Evolutionary conservation across 2,329 filamentous ascomycete species (phyloP), one percentile per base, ranked within the genome.

Genomic region (Xylariaceae sp.): DNA sequence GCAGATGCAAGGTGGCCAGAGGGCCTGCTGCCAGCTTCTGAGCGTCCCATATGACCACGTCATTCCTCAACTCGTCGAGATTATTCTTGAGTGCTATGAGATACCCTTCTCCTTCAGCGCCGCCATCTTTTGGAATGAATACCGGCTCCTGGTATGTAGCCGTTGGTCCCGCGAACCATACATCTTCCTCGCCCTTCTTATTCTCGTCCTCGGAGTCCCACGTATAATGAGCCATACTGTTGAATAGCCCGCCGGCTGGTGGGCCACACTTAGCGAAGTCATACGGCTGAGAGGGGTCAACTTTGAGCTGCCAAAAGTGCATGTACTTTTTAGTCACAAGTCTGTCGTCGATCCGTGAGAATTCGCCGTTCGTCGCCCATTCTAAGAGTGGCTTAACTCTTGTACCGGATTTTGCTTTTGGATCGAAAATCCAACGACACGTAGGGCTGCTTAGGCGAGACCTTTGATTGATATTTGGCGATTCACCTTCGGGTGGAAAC

Each of bases 111-210:
- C 78, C 79, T 58, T 82, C 58, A 20, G 50, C 66, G 0, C 68
- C 72, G 16, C 69, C 70, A 2, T 71, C 64, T 26, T 70, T 68
- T 0, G 80, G 79, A 10, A 82, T 75, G 51, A 83, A 83, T 0
- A 78, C 74, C 0, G 80, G 80, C 56, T 83, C 80, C 62, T 82
- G 80, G 55, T 81, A 77, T 0, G 77, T 77, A 21, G 71, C 72
- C 1, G 72, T 78, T 3, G 67, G 70, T 0, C 77, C 77, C 0
- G 76, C 70, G 50, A 74, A 79, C 60, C 72, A 81, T 9, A 75
- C 69, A 30, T 77, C 71, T 23, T 73, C 69, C 1, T 61, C 46
- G 0, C 72, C 72, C 6, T 24, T 71, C 1, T 56, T 58, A 0
- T 57, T 41, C 9, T 59, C 59, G n/a, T 62, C 59, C 0, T 51